These are phyloP conservation scores for Exserohilum rostratum DNA, from an alignment of 2,329 filamentous ascomycete genomes.

Conservation along the genomic window DNA sequence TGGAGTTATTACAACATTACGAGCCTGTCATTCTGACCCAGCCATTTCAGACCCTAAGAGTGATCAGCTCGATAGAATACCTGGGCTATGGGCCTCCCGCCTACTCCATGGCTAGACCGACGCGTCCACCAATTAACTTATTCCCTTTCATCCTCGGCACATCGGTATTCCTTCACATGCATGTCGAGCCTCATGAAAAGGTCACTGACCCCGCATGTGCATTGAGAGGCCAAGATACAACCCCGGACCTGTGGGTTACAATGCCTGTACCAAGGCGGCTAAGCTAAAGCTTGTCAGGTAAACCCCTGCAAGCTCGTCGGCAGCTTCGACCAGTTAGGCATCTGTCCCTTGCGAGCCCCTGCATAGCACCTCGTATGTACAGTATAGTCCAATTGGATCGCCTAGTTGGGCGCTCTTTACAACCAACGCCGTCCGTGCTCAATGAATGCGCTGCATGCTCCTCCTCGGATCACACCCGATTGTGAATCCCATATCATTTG, in stretches of 20 bases:
- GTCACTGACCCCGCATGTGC: constrained; percentile 12
- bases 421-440: background rate
- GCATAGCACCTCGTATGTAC: constrained; percentile 13
- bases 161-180: constrained; percentile 8
- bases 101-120: constrained; percentile 5
- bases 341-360: constrained; percentile 12
- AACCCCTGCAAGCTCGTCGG: constrained; percentile 24
- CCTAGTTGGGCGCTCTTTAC: background rate
- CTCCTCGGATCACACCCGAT: background rate
- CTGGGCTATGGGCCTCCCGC: constrained; percentile 14
- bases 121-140: constrained; percentile 9
- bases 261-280: constrained; percentile 20
- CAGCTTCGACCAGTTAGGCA: constrained; percentile 15
- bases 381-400: constrained; percentile 15
- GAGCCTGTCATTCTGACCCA: constrained; percentile 20
- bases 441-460: background rate
- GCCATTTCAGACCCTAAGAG: constrained; percentile 13
- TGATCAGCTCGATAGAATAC: constrained; percentile 21
- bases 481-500: background rate
- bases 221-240: constrained; percentile 5
- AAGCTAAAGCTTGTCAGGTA: constrained; percentile 30
- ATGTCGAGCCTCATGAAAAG: constrained; percentile 1
- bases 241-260: constrained; percentile 19
- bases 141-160: constrained; percentile 13
- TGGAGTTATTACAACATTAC: constrained; percentile 39